Evolutionary conservation across 2,329 filamentous ascomycete genomes (phyloP), one percentile per base, ranked within the genome.

Genomic region (Calonectria ilicicola): DNA sequence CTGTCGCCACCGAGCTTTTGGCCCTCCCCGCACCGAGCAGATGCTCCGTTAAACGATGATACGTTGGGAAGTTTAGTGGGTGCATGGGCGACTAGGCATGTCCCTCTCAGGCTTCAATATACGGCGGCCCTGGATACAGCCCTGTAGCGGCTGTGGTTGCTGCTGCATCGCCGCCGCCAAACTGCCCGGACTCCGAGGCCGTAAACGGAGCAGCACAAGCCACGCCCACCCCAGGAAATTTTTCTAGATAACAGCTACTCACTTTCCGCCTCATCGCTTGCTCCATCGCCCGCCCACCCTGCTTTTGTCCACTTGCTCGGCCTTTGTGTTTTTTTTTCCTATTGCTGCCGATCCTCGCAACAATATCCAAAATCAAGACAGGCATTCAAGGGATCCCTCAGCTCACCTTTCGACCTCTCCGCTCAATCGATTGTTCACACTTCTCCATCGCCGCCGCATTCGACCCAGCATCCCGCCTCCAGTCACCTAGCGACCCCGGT

Each of bases 101-200:
- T 62, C 29, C 53, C 53, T 23, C 47, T 23, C 47, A 35, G 42
- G 19, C 49, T 44, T 46, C 56, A 44, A 26, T 21, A 56, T 26
- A 53, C 21, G 29, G 32, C 35, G 26, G 44, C 66, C 38, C 58
- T 63, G 32, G 42, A 26, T 32, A 47, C 19, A 47, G 38, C 38
- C 42, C 53, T 19, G 21, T 60, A 38, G 38, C 63, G 44, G 47
- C 44, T 46, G 17, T 51, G 44, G 42, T 60, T 38, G 47, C 47
- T 46, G 58, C 49, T 47, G 65, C 65, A 40, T 56, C 62, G 23
- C 58, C 27, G n/a, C 63, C 53, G 53, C 60, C 40, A 62, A 65
- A 29, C 58, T 75, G 75, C 70, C 81, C 80, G 75, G 82, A 81
- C 81, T 82, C 76, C 82, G 82, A 83, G 81, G 81, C 81, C 81